Base-by-base conservation (phyloP, 139 green algal genomes). In the Chlorella ohadii region DNA sequence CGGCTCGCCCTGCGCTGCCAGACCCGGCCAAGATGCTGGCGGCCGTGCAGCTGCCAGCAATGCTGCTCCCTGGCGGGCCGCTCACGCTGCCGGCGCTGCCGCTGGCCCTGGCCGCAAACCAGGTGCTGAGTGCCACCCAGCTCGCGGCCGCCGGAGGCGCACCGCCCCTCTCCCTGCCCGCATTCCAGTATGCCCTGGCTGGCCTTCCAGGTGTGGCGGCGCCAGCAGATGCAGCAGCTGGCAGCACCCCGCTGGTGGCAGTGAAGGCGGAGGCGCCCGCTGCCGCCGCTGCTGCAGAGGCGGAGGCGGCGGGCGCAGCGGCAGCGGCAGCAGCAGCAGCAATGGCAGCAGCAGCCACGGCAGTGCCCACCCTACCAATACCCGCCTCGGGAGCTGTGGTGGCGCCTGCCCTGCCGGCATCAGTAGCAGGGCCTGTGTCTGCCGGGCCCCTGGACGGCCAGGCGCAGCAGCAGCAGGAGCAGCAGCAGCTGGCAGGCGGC, bases 251-350 rank as follows among this genome's bases (percentile, higher is more conserved):
- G 61, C 61, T 16, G 4, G 27, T 67, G 17, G 61, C 1, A 23
- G 61, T 67, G 20, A 67, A 67, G 47, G 68, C 6, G 1, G 41
- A 78, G 41, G 41, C 71, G 2, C 19, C 72, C 4, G 44, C 72
- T 5, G 47, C 72, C 3, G 72, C 72, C 1, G 72, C 72, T 22
- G 72, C 72, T 22, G 72, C 44, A n/a, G 47, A 63, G 6, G 36
- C 36, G 68, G 36, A n/a, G 36, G 68, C 68, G 28, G 17, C 38
- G 36, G 34, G 33, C 17, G 59, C 59, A 34, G 59, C 72, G 41
- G 28, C n/a, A 64, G 72, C 44, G 25, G 72, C 28, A 38, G 71
- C 71, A 61, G 71, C 71, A 78, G 41, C 71, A 63, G 41, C 41
- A 61, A 33, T 33, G 19, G 71, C 71, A 64, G 28, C 71, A 34